phyloP scores from a whole-genome alignment of 129 eudicot species.

The Daucus carota region DH1_v3.0 NC_030384.2:26579501-26580000 shows the following conservation, averaged over 20 bases:
- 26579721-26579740: not conserved
- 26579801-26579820: too few species aligned
- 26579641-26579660: not conserved
- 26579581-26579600: not conserved
- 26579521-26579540: not conserved
- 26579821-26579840: not conserved
- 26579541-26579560: constrained; percentile 7
- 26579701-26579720: not conserved
- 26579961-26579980: constrained; percentile 20
- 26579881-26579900: not conserved
- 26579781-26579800: too few species aligned
- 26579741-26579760: too few species aligned
- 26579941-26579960: constrained; percentile 23
- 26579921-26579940: constrained; percentile 15
- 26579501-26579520: not conserved
- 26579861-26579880: not conserved
- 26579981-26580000: constrained; percentile 38
- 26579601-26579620: not conserved
- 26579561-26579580: constrained; percentile 11
- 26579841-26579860: constrained; percentile 13
- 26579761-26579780: too few species aligned
- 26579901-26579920: not conserved
- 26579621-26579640: not conserved
- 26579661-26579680: not conserved
- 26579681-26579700: too few species aligned